Evolutionary conservation across 2,329 filamentous ascomycete genomes (phyloP).

Genomic region (Lasiodiplodia sp.): DNA sequence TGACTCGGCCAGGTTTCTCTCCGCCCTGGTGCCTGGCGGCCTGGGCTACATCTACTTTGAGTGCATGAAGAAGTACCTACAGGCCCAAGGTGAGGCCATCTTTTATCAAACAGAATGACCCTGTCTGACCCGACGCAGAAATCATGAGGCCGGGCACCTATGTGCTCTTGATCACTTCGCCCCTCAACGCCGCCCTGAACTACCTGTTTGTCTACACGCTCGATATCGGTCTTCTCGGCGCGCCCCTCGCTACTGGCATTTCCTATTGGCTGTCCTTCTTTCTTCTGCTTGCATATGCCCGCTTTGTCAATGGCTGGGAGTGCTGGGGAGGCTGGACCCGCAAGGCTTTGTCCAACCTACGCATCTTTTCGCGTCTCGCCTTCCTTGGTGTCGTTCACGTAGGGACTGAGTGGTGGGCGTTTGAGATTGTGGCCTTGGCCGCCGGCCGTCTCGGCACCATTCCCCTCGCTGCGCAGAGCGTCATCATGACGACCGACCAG

Average conservation of each 20-base stretch:
- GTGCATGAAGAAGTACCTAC: constrained; percentile 70
- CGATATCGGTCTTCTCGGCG: constrained; percentile 75
- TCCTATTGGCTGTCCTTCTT: constrained; percentile 87
- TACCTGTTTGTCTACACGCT: constrained; percentile 77
- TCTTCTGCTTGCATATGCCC: constrained; percentile 75
- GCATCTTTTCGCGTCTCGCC: constrained; percentile 76
- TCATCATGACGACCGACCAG: constrained; percentile 90
- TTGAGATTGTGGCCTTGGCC: constrained; percentile 86
- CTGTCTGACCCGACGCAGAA: constrained; percentile 47
- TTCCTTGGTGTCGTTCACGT: constrained; percentile 81
- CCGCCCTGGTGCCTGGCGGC: constrained; percentile 77
- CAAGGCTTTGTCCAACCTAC: constrained; percentile 70
- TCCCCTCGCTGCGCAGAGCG: constrained; percentile 80
- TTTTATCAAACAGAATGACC: background rate
- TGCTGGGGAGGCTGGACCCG: constrained; percentile 81
- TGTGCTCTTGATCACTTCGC: constrained; percentile 66
- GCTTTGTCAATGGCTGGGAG: constrained; percentile 72
- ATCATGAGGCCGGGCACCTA: constrained; percentile 72
- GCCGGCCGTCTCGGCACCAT: constrained; percentile 81
- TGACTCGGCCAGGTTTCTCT: constrained; percentile 76
- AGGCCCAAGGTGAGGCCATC: constrained; percentile 58
- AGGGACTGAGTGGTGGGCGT: constrained; percentile 94
- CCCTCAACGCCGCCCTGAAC: constrained; percentile 65
- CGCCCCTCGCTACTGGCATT: constrained; percentile 81
- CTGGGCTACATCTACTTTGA: constrained; percentile 90